These are phyloP conservation scores for Emmonsia crescens DNA, from an alignment of 2,329 filamentous ascomycete genomes.

Conservation along the genomic window DNA sequence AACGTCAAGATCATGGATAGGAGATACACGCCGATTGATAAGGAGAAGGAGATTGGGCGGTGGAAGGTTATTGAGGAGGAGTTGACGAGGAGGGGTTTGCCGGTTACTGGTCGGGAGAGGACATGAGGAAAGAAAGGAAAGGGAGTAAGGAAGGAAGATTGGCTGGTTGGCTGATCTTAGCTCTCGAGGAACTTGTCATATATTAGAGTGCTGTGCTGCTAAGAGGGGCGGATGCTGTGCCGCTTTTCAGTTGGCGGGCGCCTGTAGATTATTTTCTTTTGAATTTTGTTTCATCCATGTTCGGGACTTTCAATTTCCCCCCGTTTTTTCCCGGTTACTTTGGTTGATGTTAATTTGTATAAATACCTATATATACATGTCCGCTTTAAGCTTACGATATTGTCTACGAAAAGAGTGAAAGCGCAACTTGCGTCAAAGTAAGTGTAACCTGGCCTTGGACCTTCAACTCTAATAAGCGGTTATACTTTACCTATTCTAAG, in stretches of 20 bases:
- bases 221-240: neutral
- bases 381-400: neutral
- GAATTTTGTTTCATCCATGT: neutral
- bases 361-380: neutral
- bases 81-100: conserved; percentile 51
- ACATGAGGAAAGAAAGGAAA: neutral
- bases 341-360: neutral
- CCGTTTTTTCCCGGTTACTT: neutral
- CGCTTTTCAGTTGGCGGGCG: neutral
- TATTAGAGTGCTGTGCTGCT: neutral
- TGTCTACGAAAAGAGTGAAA: neutral
- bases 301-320: neutral
- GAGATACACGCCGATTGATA: conserved; percentile 59
- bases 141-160: neutral
- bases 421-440: neutral
- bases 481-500: no score
- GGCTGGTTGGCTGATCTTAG: neutral
- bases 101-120: conserved; percentile 29
- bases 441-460: no score
- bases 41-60: conserved; percentile 59
- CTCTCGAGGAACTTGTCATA: neutral
- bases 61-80: conserved; percentile 72
- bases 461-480: no score
- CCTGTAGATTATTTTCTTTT: neutral
- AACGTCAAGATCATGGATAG: conserved; percentile 61